Evolutionary conservation across 768 basidiomycete species (phyloP), one percentile per base, ranked within the genome.

Genomic region (Dentipellis fragilis): DNA sequence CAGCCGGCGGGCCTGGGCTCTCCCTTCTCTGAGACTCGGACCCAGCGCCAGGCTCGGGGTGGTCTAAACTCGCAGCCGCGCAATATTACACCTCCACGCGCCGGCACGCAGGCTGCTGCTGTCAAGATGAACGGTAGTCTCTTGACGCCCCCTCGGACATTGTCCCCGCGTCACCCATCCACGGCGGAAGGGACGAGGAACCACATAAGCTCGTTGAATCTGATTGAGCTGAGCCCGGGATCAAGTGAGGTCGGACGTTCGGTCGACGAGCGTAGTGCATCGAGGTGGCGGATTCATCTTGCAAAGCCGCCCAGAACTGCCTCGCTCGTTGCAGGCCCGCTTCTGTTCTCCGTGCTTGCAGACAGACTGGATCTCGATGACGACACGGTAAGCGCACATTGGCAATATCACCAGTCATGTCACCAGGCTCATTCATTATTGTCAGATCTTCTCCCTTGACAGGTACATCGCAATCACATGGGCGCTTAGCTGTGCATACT

Each of bases 251-350:
- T 21, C 21, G 48, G 48, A 29, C 22, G 12, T 3, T 49, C 48
- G 12, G 22, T 49, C n/a, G n/a, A 22, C n/a, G 48, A 49, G 48
- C 23, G n/a, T 14, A 19, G 8, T 21, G 21, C 21, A 7, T 17
- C 16, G 11, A 64, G 66, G 16, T 77, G 76, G 75, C 64, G 63
- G 8, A 68, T 82, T 49, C 71, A 80, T 50, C 77, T 67, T 46
- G 63, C 54, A 12, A 71, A 67, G 35, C 66, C 72, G 36, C 78
- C 78, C 3, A 63, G 57, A 52, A 68, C 68, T 21, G 67, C 70
- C 4, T 54, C 35, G 10, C 17, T 37, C 12, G 12, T n/a, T 63
- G 19, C 69, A 67, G 35, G 71, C n/a, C 48, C 48, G 6, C 14
- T 49, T 19, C n/a, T 12, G 22, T 49, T 49, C 48, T 21, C 12